Evolutionary conservation across 768 basidiomycete genomes (phyloP).

Genomic region (Pisolithus tinctorius): DNA sequence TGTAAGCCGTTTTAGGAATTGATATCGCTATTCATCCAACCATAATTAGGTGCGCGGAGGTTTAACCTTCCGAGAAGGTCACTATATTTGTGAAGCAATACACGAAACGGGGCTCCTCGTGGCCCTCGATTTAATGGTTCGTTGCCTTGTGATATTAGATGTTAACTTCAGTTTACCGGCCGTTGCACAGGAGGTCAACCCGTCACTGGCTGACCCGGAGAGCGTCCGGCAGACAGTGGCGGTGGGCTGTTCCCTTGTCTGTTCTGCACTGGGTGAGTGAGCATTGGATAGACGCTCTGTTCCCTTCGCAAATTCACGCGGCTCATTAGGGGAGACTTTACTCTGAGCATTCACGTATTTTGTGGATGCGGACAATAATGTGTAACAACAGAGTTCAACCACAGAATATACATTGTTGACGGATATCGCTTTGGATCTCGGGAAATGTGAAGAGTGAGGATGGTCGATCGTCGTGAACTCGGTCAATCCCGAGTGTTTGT

Average conservation of each 20-base stretch:
- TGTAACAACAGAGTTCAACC: neutral
- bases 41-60: conserved; percentile 76
- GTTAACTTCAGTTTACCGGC: conserved; percentile 3
- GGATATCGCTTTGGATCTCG: neutral
- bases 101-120: conserved; percentile 91
- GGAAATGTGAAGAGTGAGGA: neutral
- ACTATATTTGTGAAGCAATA: conserved; percentile 92
- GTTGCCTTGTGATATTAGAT: conserved; percentile 14
- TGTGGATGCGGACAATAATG: neutral
- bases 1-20: conserved; percentile 37
- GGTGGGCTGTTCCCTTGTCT: conserved; percentile 80
- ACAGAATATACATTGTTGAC: conserved; percentile 3
- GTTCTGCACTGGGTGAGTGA: conserved; percentile 70
- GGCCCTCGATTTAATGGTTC: conserved; percentile 88
- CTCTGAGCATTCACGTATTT: conserved; percentile 13
- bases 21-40: neutral
- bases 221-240: conserved; percentile 85
- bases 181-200: conserved; percentile 80
- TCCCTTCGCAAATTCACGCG: conserved; percentile 3
- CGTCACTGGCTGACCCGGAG: conserved; percentile 71
- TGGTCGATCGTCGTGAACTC: neutral
- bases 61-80: conserved; percentile 95
- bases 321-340: conserved; percentile 26
- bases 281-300: neutral
- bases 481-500: conserved; percentile 1